These are phyloP conservation scores for Myxozyma sirexii DNA, from an alignment of 805 yeast species.

Conservation along the genomic window DNA sequence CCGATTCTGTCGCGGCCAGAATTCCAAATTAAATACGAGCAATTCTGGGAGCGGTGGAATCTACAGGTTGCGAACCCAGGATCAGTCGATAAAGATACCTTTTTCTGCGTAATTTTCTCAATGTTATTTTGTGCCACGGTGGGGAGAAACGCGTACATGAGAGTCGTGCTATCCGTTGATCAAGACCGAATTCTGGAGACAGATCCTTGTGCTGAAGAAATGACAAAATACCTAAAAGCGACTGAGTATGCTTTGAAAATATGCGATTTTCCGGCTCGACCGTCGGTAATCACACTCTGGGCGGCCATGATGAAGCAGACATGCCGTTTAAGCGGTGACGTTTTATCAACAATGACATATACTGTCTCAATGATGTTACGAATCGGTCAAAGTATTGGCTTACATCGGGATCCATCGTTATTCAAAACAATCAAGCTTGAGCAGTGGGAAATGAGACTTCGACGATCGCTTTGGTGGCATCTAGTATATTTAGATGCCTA, in stretches of 20 bases:
- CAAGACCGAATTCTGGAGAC: not conserved
- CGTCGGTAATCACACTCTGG: slow-evolving; percentile 7
- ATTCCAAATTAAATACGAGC: not conserved
- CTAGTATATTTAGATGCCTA: slow-evolving; percentile 3
- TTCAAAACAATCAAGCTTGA: not conserved
- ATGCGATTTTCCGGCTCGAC: slow-evolving; percentile 2
- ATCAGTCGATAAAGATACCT: not conserved
- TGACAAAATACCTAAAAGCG: not conserved
- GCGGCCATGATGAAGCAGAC: slow-evolving; percentile 2
- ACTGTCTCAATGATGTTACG: slow-evolving; percentile 9
- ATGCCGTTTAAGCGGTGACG: not conserved
- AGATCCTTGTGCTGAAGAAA: slow-evolving; percentile 1
- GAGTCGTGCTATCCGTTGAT: not conserved
- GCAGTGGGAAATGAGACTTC: slow-evolving; percentile 1
- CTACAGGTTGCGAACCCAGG: not conserved
- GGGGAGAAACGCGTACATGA: not conserved
- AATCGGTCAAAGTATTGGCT: slow-evolving; percentile 8
- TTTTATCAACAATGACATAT: not conserved
- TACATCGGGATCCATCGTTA: slow-evolving; percentile 13
- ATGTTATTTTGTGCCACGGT: slow-evolving; percentile 4
- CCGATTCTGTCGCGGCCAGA: slow-evolving; percentile 1
- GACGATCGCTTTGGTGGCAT: slow-evolving; percentile 10
- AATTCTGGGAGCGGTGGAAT: slow-evolving; percentile 1
- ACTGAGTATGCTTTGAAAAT: slow-evolving; percentile 6
- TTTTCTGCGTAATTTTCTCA: slow-evolving; percentile 8